Percentiles rank a stretch among this genome's conserved stretches.
Conservation (phyloP, 73 alveolate species). For the Paramecium tetraurelia region DNA sequence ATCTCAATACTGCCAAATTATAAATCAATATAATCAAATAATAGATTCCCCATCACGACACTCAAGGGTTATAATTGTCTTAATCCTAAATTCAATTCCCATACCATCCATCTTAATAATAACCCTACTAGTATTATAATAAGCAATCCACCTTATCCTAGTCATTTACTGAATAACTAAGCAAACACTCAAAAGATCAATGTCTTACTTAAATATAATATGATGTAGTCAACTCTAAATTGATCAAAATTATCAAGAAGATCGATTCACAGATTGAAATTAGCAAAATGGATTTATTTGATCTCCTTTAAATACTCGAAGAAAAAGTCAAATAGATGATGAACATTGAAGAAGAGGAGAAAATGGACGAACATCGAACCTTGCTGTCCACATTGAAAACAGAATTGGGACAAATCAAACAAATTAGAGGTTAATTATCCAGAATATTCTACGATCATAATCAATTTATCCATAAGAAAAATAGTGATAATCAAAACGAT, state of each 20-base stretch:
- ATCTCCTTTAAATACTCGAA: neutral
- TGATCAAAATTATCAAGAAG: neutral
- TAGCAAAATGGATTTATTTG: neutral
- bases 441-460: slow-evolving; percentile 2
- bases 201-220: neutral
- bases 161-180: neutral
- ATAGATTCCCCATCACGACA: neutral
- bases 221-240: neutral
- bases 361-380: slow-evolving; percentile 25
- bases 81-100: neutral
- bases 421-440: slow-evolving; percentile 35
- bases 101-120: neutral
- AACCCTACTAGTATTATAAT: neutral
- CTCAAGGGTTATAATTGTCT: neutral
- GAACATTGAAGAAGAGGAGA: neutral
- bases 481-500: neutral
- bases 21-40: neutral
- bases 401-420: neutral
- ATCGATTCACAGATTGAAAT: neutral
- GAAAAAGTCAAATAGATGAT: neutral
- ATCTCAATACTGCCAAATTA: neutral
- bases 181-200: neutral
- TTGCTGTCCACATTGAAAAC: neutral
- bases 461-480: neutral
- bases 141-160: neutral